phyloP scores from a whole-genome alignment of 257 asterid species.

The Jacaranda mimosifolia region DNA sequence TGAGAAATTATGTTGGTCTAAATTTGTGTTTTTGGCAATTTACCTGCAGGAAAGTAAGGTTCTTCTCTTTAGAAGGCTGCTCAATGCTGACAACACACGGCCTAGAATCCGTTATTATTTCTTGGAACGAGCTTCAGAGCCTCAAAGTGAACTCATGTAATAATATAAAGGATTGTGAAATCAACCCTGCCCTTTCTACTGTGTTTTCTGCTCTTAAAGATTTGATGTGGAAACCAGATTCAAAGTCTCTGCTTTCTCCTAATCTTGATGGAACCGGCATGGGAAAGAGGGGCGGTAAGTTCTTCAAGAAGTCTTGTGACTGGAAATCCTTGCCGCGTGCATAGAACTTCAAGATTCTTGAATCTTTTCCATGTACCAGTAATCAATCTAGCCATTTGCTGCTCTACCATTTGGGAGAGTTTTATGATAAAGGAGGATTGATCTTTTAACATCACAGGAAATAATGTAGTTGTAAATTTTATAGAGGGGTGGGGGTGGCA shows the following conservation, averaged over 20 bases:
- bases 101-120: slow-evolving; percentile 58
- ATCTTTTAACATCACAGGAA: not conserved
- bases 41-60: slow-evolving; percentile 59
- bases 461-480: not conserved
- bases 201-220: slow-evolving; percentile 61
- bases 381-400: no score
- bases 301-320: slow-evolving; percentile 63
- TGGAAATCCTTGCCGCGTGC: slow-evolving; percentile 70
- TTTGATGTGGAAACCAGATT: slow-evolving; percentile 75
- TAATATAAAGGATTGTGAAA: slow-evolving; percentile 66
- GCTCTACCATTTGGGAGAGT: no score
- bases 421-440: not conserved
- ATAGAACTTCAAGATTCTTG: slow-evolving; percentile 35
- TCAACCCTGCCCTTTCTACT: slow-evolving; percentile 52
- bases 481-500: not conserved
- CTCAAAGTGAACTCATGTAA: slow-evolving; percentile 70
- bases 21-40: slow-evolving; percentile 1
- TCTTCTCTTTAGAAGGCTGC: slow-evolving; percentile 70
- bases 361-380: not conserved
- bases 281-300: slow-evolving; percentile 64
- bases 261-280: slow-evolving; percentile 66
- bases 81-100: slow-evolving; percentile 68
- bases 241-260: slow-evolving; percentile 56
- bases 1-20: not conserved
- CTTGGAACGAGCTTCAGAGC: slow-evolving; percentile 68